These are phyloP conservation scores for Leccinum colubrinum DNA, from an alignment of 1,284 basidiomycete species.

Conservation along the genomic window DNA sequence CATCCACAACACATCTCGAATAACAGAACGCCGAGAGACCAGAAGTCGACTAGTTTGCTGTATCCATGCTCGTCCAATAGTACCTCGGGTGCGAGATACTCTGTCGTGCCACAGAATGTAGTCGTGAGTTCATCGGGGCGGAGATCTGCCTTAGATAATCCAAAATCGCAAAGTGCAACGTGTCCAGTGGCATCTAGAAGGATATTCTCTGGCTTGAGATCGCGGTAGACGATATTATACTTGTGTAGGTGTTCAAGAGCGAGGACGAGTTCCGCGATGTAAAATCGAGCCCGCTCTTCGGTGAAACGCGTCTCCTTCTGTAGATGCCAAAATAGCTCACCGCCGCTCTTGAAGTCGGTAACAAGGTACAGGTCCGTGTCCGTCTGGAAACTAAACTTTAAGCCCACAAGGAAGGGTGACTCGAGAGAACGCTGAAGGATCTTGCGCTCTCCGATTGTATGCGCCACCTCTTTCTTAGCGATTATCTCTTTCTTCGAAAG, in stretches of 20 bases:
- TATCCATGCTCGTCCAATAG: slow-evolving; percentile 99
- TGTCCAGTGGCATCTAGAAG: slow-evolving; percentile 96
- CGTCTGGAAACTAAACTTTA: slow-evolving; percentile 99
- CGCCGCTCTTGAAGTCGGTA: slow-evolving; percentile 98
- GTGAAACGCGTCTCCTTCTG: slow-evolving; percentile 92
- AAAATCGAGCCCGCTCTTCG: slow-evolving; percentile 93
- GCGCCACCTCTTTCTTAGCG: slow-evolving; percentile 98
- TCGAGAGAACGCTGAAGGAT: slow-evolving; percentile 94
- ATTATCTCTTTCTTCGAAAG: slow-evolving; percentile 98
- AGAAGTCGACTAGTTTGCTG: slow-evolving; percentile 98
- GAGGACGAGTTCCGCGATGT: slow-evolving; percentile 92
- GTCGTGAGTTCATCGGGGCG: slow-evolving; percentile 94
- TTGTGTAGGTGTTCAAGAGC: slow-evolving; percentile 96
- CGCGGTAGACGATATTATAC: slow-evolving; percentile 97
- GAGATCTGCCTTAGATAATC: slow-evolving; percentile 94
- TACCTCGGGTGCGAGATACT: slow-evolving; percentile 98
- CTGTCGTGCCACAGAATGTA: slow-evolving; percentile 96
- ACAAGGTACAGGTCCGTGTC: slow-evolving; percentile 95
- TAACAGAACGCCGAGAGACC: slow-evolving; percentile 90
- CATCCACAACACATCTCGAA: slow-evolving; percentile 99
- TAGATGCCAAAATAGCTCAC: slow-evolving; percentile 97
- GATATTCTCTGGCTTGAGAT: slow-evolving; percentile 97
- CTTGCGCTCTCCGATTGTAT: slow-evolving; percentile 99
- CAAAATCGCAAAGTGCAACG: slow-evolving; percentile 96
- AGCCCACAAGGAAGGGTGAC: slow-evolving; percentile 95